Base-by-base conservation (phyloP, 129 eudicot species). In the Tanacetum coccineum region DNA sequence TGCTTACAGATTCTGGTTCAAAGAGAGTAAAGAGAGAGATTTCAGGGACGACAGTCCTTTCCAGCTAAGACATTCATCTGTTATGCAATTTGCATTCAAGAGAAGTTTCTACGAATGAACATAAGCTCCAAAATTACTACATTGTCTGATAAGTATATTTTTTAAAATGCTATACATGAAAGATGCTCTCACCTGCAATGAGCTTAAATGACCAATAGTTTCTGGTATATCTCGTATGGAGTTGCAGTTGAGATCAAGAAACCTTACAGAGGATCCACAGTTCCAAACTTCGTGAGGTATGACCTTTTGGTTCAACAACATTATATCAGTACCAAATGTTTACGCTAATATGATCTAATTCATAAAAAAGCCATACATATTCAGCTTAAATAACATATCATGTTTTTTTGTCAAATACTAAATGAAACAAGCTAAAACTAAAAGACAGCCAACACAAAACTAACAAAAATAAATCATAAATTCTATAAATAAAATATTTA, bases 231-330 rank as follows among this genome's bases (percentile, higher is more conserved):
- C 84, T 64, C 63, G 75, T 71, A 94, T 72, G 0, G 66, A 77
- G 72, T 94, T 94, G 71, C 72, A 77, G 80, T 81, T 87, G 74
- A 89, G 76, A 79, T 94, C 97, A 63, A 94, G 97, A 21, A 94
- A 81, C 68, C 95, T 83, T 64, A 85, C 83, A 49, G 92, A 82
- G 71, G 93, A 62, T 68, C 88, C 99, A 83, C 87, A 84, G 45
- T 64, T 63, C 97, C 88, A 94, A 17, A 86, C 97, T 81, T 86
- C 93, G 40, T 78, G 82, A 74, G 96, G 96, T 82, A 89, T 82
- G 74, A 74, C 82, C 96, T 92, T 51, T 40, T 67, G 64, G 64
- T 52, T 46, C 59, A 83, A 77, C 17, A 59, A 78, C 12, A 45
- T 25, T 17, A 78, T 15, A 74, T 51, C 15, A 77, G 64, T 4